Percentiles rank a stretch among this genome's conserved stretches.
phyloP scores from a whole-genome alignment of 345 rosid genomes.

The Boechera divaricarpa region DNA sequence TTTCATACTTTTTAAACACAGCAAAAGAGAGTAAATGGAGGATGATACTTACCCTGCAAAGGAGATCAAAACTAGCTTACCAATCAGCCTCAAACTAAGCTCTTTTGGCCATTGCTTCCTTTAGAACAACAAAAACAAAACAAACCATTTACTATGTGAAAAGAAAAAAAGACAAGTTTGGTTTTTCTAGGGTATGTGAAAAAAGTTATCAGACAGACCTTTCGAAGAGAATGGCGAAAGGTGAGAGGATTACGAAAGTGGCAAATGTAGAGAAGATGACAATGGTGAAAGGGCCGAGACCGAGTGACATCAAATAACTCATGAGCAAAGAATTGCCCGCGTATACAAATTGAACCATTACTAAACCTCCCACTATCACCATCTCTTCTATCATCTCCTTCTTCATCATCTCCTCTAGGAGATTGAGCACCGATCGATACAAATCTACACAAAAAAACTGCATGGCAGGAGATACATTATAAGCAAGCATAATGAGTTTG shows the following conservation, averaged over 20 bases:
- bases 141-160: background rate
- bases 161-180: background rate
- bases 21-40: background rate
- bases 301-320: constrained; percentile 83
- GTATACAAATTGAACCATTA: constrained; percentile 66
- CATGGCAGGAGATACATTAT: constrained; percentile 15
- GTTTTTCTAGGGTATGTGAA: background rate
- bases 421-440: constrained; percentile 25
- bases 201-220: constrained; percentile 47
- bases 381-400: constrained; percentile 60
- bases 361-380: constrained; percentile 63
- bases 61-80: constrained; percentile 73
- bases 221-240: constrained; percentile 74
- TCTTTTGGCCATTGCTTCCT: constrained; percentile 82
- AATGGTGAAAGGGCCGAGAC: constrained; percentile 70
- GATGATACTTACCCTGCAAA: constrained; percentile 68
- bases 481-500: constrained; percentile 9
- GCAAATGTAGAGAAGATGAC: constrained; percentile 68
- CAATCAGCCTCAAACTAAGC: constrained; percentile 55
- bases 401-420: constrained; percentile 39
- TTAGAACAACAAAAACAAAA: constrained; percentile 35
- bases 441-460: constrained; percentile 23
- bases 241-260: constrained; percentile 73
- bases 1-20: background rate
- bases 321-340: constrained; percentile 67